Evolutionary conservation across 2,329 filamentous ascomycete genomes (phyloP).

Genomic region (Aspergillus uvarum): DNA sequence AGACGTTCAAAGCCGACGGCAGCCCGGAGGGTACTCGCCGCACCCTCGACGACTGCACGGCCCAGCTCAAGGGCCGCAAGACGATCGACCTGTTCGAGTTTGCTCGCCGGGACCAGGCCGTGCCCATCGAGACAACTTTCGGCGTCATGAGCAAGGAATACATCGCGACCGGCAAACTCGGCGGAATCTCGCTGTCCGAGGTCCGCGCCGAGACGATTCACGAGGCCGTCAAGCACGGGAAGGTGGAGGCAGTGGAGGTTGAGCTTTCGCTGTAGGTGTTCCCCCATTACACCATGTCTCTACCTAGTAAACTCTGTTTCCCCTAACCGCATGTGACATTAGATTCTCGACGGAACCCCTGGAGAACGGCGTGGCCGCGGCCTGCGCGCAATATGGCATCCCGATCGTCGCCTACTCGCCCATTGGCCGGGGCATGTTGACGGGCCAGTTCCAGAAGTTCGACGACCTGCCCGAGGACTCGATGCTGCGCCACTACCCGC

Average conservation of each 20-base stretch:
- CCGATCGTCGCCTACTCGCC: conserved; percentile 73
- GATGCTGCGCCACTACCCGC: conserved; percentile 51
- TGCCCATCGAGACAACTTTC: neutral
- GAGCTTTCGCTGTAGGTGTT: conserved; percentile 2
- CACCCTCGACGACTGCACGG: neutral
- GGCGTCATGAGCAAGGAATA: neutral
- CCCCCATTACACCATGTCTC: neutral
- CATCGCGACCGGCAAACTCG: neutral
- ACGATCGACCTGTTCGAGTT: conserved; percentile 1
- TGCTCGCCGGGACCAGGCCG: neutral
- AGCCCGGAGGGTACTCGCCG: neutral
- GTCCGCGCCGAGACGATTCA: neutral
- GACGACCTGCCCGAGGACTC: conserved; percentile 56
- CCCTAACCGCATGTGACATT: neutral
- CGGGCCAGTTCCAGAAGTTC: conserved; percentile 50
- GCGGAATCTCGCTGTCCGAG: neutral
- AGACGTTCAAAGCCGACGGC: neutral
- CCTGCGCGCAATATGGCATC: conserved; percentile 64
- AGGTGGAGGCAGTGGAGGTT: neutral
- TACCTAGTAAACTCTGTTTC: neutral
- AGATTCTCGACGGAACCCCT: conserved; percentile 12
- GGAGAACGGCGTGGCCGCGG: conserved; percentile 46
- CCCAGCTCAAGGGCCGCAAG: neutral
- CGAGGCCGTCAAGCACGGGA: neutral
- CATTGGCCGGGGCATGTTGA: conserved; percentile 60